Evolutionary conservation across 192 early-diverging fungal species (phyloP).

Genomic region (Backusella macrospora): DNA sequence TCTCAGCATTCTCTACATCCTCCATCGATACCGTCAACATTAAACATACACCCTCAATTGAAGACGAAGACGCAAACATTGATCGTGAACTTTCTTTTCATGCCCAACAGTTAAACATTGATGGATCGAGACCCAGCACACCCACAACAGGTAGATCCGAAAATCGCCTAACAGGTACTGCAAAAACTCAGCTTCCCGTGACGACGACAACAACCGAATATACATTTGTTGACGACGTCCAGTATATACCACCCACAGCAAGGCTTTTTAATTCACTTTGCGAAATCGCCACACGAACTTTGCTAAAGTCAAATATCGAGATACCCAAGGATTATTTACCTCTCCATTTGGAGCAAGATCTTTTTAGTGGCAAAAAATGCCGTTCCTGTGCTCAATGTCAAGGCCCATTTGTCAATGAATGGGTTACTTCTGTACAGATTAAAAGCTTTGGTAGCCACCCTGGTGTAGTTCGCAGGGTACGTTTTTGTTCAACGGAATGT

Average conservation of each 20-base stretch:
- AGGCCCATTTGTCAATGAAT: conserved; percentile 53
- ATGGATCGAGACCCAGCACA: conserved; percentile 20
- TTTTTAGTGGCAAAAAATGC: not conserved
- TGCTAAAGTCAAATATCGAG: conserved; percentile 36
- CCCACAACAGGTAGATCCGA: not conserved
- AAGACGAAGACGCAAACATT: conserved; percentile 37
- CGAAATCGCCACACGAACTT: conserved; percentile 46
- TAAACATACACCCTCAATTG: not conserved
- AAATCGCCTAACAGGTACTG: conserved; percentile 2
- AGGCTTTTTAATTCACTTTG: conserved; percentile 40
- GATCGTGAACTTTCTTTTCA: conserved; percentile 38
- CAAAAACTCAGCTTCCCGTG: not conserved
- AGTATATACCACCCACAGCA: conserved; percentile 3
- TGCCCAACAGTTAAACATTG: conserved; percentile 35
- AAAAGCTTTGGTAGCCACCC: conserved; percentile 54
- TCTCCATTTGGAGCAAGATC: conserved; percentile 34
- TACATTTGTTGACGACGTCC: not conserved
- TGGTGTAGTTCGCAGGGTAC: conserved; percentile 50
- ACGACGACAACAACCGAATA: not conserved
- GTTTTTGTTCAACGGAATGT: conserved; percentile 49
- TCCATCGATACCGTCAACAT: not conserved
- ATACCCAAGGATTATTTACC: conserved; percentile 41
- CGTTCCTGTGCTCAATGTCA: conserved; percentile 31
- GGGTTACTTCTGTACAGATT: conserved; percentile 54
- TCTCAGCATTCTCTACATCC: not conserved